Evolutionary conservation across 179 eudicot species (phyloP).

Genomic region (Actinidia arguta): DNA sequence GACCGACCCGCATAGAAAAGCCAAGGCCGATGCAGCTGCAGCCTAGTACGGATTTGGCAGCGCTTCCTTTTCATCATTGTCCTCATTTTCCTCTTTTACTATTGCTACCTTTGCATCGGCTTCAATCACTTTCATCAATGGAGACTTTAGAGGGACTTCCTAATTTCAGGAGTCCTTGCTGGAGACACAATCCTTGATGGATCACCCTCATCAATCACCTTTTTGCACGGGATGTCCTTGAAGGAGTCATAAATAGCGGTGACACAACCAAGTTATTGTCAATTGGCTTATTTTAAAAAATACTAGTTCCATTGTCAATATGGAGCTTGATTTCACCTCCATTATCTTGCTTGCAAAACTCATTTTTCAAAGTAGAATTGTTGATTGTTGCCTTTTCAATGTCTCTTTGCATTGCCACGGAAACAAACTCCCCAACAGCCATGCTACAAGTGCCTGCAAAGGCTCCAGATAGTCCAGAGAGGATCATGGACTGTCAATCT

Average conservation of each 20-base stretch:
- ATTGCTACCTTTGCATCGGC: no score
- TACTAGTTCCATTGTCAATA: neutral
- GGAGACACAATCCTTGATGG: no score
- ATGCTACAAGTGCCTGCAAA: conserved; percentile 81
- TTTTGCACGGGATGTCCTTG: no score
- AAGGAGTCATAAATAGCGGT: no score
- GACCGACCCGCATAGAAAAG: conserved; percentile 45
- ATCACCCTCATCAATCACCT: no score
- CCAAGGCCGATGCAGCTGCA: conserved; percentile 39
- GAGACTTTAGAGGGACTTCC: no score
- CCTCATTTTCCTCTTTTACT: conserved; percentile 1
- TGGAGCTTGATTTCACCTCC: conserved; percentile 27
- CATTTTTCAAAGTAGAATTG: neutral
- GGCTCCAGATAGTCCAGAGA: conserved; percentile 71
- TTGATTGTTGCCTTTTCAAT: conserved; percentile 38
- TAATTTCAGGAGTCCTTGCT: no score
- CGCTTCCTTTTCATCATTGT: conserved; percentile 1
- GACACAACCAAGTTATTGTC: no score
- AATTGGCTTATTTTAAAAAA: no score
- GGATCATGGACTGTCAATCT: conserved; percentile 48
- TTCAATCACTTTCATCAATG: no score
- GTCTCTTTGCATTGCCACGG: conserved; percentile 73
- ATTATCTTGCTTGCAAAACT: conserved; percentile 12
- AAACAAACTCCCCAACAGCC: conserved; percentile 78
- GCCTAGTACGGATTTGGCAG: conserved; percentile 52